Conservation (phyloP, 2,329 filamentous ascomycete genomes). For the Bipolaris cookei region DNA sequence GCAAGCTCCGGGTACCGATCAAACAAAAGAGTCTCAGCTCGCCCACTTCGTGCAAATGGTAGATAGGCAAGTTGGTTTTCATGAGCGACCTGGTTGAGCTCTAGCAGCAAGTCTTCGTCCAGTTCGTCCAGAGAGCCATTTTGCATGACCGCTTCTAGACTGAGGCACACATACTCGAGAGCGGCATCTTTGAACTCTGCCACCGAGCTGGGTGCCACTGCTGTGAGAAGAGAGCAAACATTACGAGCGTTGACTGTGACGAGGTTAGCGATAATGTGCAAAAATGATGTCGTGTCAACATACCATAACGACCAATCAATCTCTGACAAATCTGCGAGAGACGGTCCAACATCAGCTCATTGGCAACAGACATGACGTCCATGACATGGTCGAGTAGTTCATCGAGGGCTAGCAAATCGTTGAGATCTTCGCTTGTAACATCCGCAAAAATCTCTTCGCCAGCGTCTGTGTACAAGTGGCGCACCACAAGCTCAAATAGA, state of each 20-base stretch:
- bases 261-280: constrained; percentile 7
- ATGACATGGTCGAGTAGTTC: constrained; percentile 88
- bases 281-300: constrained; percentile 37
- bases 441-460: constrained; percentile 83
- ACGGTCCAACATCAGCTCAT: constrained; percentile 94
- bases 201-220: constrained; percentile 82
- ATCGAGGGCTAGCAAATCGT: constrained; percentile 63
- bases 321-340: constrained; percentile 89
- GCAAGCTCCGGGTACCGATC: constrained; percentile 69
- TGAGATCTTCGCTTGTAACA: constrained; percentile 66
- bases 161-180: constrained; percentile 88
- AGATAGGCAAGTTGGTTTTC: constrained; percentile 80
- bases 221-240: constrained; percentile 82
- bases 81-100: constrained; percentile 80
- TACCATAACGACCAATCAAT: constrained; percentile 77
- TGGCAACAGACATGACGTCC: constrained; percentile 86
- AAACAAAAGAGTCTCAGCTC: constrained; percentile 69
- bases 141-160: constrained; percentile 89
- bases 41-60: constrained; percentile 77
- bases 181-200: constrained; percentile 86
- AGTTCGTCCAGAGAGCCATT: constrained; percentile 87
- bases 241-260: constrained; percentile 64
- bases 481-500: constrained; percentile 79
- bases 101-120: constrained; percentile 79
- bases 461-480: constrained; percentile 81